Percentiles rank a stretch among this genome's conserved stretches.
Evolutionary conservation across 441 rosid species (phyloP).

Genomic region (Rhodomyrtus psidioides): DNA sequence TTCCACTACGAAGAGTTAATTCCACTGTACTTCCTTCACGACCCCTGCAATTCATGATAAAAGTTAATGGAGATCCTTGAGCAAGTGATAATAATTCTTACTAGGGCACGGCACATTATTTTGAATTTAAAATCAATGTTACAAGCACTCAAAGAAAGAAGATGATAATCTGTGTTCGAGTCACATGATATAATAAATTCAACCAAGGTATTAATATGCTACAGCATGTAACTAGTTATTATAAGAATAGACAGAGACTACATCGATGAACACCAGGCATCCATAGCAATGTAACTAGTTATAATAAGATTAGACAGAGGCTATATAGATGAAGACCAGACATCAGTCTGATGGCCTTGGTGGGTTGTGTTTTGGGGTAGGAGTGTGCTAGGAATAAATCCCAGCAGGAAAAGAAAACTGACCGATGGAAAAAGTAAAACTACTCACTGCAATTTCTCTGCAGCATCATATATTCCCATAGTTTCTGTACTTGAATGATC

Average conservation of each 20-base stretch:
- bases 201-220: neutral
- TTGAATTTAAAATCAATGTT: neutral
- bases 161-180: neutral
- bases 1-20: conserved; percentile 66
- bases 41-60: conserved; percentile 48
- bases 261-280: neutral
- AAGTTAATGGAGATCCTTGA: neutral
- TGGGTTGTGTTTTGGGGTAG: neutral
- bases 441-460: conserved; percentile 80
- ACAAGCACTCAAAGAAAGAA: neutral
- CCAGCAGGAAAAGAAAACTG: neutral
- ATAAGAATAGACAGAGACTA: neutral
- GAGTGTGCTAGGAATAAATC: neutral
- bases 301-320: too few relatives aligned
- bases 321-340: neutral
- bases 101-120: neutral
- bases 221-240: neutral
- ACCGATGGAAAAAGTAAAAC: neutral
- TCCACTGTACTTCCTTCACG: conserved; percentile 89
- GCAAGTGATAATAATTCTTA: neutral
- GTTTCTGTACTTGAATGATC: conserved; percentile 52
- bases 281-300: too few relatives aligned
- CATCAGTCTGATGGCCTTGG: neutral
- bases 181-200: neutral
- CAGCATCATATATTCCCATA: conserved; percentile 90